Evolutionary conservation across 2,329 filamentous ascomycete species (phyloP), one percentile per base, ranked within the genome.

Genomic region (Ceratocystis cubensis): DNA sequence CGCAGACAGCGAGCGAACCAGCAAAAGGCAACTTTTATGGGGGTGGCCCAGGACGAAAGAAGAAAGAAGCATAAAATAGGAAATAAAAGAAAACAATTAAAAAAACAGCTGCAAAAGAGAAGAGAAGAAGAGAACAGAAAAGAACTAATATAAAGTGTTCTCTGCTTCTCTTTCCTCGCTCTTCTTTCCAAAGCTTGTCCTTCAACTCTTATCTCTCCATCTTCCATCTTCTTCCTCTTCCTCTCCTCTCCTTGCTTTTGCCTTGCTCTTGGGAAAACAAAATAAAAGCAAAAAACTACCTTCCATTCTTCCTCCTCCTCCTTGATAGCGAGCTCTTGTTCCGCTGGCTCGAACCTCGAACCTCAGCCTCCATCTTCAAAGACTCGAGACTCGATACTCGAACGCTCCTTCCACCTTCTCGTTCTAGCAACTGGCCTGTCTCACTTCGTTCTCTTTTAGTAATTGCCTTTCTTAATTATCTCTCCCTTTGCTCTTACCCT

Each of bases 1-100:
- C 56, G 30, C 56, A 59, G 56, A 59, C 56, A 59, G 56, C 56
- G 56, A 59, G 56, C 28, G 56, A 59, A 59, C 53, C 28, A 59
- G 53, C 53, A 59, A 59, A 59, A 25, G 20, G 3, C 25, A n/a
- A n/a, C n/a, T 48, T 48, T 48, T 48, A 25, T 53, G 48, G 48
- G 48, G 48, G 25, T 41, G 37, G 37, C 10, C 37, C 13, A 28
- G 22, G n/a, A 45, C 8, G n/a, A 41, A 15, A 45, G 15, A 45
- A 45, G 44, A 10, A 45, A 22, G 44, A 45, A 41, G 22, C 8
- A 28, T 22, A 50, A 50, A 50, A 22, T n/a, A 48, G 46, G 20
- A 48, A 22, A 22, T 25, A 20, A 41, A 20, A 61, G 57, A 37
- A 20, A 2, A 20, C 10, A 41, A 15, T 41, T 41, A 5, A 41